Evolutionary conservation across 768 basidiomycete genomes (phyloP).

Genomic region (Pulveroboletus frians): DNA sequence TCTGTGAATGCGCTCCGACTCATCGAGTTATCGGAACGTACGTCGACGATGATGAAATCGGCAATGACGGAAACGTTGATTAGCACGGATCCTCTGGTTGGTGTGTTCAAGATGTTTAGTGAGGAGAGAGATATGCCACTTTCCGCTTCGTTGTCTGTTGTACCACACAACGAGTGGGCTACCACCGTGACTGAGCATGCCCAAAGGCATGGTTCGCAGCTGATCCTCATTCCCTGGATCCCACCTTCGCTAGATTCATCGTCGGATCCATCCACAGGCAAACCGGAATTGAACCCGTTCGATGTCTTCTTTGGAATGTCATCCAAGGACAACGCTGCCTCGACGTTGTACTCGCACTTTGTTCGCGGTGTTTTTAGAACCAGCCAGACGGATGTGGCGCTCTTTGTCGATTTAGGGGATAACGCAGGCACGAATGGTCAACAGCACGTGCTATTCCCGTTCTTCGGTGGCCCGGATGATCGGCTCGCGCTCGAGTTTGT

Average conservation of each 20-base stretch:
- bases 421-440: slow-evolving; percentile 23
- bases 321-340: slow-evolving; percentile 44
- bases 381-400: slow-evolving; percentile 68
- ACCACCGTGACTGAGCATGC: slow-evolving; percentile 59
- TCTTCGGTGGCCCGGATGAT: slow-evolving; percentile 94
- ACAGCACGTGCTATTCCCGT: slow-evolving; percentile 77
- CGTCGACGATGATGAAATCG: slow-evolving; percentile 80
- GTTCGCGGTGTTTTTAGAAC: slow-evolving; percentile 77
- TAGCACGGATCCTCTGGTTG: slow-evolving; percentile 64
- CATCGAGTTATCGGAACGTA: slow-evolving; percentile 84
- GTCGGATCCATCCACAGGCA: slow-evolving; percentile 25
- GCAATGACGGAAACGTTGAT: slow-evolving; percentile 68
- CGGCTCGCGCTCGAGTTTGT: slow-evolving; percentile 77
- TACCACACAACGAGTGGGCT: slow-evolving; percentile 70
- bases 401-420: slow-evolving; percentile 74
- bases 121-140: slow-evolving; percentile 63
- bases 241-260: slow-evolving; percentile 36
- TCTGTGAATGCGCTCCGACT: slow-evolving; percentile 75
- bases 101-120: slow-evolving; percentile 74
- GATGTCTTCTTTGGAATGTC: slow-evolving; percentile 68
- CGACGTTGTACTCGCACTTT: slow-evolving; percentile 72
- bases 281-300: slow-evolving; percentile 54
- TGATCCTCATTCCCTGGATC: slow-evolving; percentile 84
- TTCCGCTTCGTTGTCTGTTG: slow-evolving; percentile 67
- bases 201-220: slow-evolving; percentile 50